Percentiles rank a stretch among this genome's conserved stretches.
phyloP scores from a whole-genome alignment of 148 eudicot genomes.

The Camellia japonica region DNA sequence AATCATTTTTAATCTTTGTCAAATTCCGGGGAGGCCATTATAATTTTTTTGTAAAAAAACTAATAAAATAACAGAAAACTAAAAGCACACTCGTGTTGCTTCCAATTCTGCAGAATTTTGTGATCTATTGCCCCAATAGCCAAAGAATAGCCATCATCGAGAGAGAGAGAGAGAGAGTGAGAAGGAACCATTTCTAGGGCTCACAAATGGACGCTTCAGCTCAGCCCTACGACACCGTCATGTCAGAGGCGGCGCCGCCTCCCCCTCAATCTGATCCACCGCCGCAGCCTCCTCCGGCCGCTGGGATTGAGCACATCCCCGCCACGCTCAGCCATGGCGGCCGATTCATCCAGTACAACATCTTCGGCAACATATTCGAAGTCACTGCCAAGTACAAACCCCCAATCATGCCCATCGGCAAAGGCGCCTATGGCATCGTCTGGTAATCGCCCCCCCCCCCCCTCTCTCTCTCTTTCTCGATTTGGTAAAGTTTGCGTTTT shows the following conservation, averaged over 20 bases:
- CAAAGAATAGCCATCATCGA: background rate
- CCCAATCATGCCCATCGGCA: slow-evolving; percentile 95
- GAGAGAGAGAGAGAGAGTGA: background rate
- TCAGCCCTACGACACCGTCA: slow-evolving; percentile 64
- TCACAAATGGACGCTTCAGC: slow-evolving; percentile 41
- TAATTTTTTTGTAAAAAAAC: no score
- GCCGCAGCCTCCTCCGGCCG: slow-evolving; percentile 17
- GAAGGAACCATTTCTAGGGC: background rate
- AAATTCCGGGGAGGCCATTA: no score
- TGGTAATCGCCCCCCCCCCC: slow-evolving; percentile 30
- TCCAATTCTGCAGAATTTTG: no score
- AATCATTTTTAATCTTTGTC: no score
- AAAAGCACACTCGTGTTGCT: no score
- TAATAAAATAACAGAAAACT: no score
- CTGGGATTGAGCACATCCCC: slow-evolving; percentile 60
- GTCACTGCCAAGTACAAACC: slow-evolving; percentile 88
- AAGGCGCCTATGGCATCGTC: slow-evolving; percentile 97
- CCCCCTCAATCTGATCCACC: background rate
- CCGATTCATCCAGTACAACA: slow-evolving; percentile 76
- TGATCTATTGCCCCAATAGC: background rate
- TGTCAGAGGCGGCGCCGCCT: slow-evolving; percentile 51
- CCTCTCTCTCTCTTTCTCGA: background rate
- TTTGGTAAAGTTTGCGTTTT: background rate
- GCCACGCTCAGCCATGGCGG: slow-evolving; percentile 79
- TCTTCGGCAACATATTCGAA: slow-evolving; percentile 85